Evolutionary conservation across 257 asterid genomes (phyloP).

Genomic region (Plantago ovata): DNA sequence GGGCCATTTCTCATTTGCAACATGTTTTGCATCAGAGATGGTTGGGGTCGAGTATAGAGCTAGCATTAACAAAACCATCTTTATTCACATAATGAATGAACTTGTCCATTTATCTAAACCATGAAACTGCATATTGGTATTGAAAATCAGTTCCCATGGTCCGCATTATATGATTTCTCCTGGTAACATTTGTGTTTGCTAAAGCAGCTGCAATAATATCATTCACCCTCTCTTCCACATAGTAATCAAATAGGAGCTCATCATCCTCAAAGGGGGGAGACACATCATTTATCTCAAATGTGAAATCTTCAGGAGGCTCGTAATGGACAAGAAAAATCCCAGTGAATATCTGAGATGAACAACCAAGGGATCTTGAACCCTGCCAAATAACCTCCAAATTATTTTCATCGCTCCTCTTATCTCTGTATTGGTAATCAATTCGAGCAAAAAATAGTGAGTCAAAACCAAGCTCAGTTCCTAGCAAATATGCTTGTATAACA

Average conservation of each 20-base stretch:
- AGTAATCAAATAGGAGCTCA: conserved; percentile 62
- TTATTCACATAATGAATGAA: conserved; percentile 70
- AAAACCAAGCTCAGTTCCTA: conserved; percentile 80
- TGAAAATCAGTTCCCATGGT: conserved; percentile 81
- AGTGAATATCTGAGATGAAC: conserved; percentile 81
- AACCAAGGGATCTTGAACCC: conserved; percentile 70
- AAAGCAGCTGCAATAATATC: conserved; percentile 77
- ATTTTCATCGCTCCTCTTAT: conserved; percentile 49
- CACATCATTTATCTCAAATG: conserved; percentile 69
- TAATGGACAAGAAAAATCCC: conserved; percentile 70
- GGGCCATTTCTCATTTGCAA: conserved; percentile 63
- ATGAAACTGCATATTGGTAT: conserved; percentile 69
- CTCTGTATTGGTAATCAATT: conserved; percentile 83
- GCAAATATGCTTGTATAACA: conserved; percentile 78
- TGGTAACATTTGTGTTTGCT: conserved; percentile 58
- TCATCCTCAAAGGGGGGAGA: conserved; percentile 81
- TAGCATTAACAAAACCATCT: conserved; percentile 83
- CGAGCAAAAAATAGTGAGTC: conserved; percentile 81
- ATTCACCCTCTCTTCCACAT: conserved; percentile 67
- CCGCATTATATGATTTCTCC: conserved; percentile 81
- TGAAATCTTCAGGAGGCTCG: conserved; percentile 69
- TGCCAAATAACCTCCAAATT: conserved; percentile 78
- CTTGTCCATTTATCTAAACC: conserved; percentile 84
- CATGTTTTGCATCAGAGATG: conserved; percentile 64
- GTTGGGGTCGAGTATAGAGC: conserved; percentile 78